phyloP scores from a whole-genome alignment of 257 asterid species.

The Salvia miltiorrhiza region DNA sequence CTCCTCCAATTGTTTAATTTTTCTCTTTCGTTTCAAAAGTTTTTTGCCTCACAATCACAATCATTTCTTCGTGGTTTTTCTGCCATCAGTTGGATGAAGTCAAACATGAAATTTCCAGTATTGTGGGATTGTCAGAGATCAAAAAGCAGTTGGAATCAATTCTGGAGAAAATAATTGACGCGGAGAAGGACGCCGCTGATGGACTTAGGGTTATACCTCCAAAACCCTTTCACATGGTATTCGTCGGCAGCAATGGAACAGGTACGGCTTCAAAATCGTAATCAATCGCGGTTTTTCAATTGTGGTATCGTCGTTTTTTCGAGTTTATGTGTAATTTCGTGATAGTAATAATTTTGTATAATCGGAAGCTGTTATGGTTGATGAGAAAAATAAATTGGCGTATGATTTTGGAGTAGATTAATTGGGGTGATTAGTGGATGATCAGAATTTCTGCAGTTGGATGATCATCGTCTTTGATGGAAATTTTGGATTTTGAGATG shows the following conservation, averaged over 20 bases:
- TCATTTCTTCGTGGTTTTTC: neutral
- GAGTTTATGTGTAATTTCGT: no score
- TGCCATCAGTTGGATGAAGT: slow-evolving; percentile 41
- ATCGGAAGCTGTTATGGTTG: no score
- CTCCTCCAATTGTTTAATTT: no score
- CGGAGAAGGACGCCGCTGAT: slow-evolving; percentile 31
- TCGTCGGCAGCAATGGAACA: slow-evolving; percentile 47
- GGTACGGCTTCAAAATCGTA: slow-evolving; percentile 19
- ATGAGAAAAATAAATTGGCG: no score
- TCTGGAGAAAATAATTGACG: slow-evolving; percentile 34
- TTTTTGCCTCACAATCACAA: neutral
- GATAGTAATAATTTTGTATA: no score
- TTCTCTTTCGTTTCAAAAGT: neutral
- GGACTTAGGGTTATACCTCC: slow-evolving; percentile 52
- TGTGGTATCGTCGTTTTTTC: no score
- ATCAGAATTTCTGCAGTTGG: no score
- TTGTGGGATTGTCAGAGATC: slow-evolving; percentile 41
- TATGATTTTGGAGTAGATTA: no score
- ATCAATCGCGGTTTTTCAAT: neutral
- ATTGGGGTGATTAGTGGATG: no score
- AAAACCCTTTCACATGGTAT: slow-evolving; percentile 54
- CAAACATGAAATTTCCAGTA: slow-evolving; percentile 31
- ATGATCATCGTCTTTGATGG: no score
- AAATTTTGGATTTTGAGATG: no score
- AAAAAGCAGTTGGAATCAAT: slow-evolving; percentile 39